Conservation (phyloP, 257 asterid genomes). For the Gentiana straminea region DNA sequence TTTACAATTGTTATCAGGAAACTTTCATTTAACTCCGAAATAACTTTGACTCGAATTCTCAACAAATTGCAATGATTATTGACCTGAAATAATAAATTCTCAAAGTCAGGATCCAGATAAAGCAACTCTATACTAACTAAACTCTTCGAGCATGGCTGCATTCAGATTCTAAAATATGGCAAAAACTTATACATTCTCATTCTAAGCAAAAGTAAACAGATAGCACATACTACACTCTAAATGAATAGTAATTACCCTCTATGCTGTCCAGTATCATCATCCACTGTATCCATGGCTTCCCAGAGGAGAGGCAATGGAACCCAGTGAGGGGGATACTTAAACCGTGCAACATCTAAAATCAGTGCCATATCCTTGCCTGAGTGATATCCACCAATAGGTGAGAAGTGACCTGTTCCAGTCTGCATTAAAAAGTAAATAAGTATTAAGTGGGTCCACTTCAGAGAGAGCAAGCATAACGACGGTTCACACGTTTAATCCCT, state of each 20-base stretch:
- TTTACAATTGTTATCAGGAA: too few species aligned
- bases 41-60: too few species aligned
- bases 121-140: too few species aligned
- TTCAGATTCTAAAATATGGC: too few species aligned
- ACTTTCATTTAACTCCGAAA: too few species aligned
- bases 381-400: slow-evolving; percentile 99
- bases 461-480: background rate
- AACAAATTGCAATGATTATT: too few species aligned
- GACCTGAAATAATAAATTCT: too few species aligned
- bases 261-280: slow-evolving; percentile 75
- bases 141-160: too few species aligned
- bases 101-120: too few species aligned
- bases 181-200: too few species aligned
- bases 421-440: slow-evolving; percentile 14
- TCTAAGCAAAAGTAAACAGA: too few species aligned
- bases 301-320: slow-evolving; percentile 92
- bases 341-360: slow-evolving; percentile 97
- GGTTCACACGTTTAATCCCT: too few species aligned
- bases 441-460: background rate
- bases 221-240: background rate
- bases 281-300: slow-evolving; percentile 95
- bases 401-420: slow-evolving; percentile 99
- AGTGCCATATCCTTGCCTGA: slow-evolving; percentile 94
- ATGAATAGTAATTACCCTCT: slow-evolving; percentile 53
- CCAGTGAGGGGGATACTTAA: slow-evolving; percentile 99